These are phyloP conservation scores for Coemansia sp. DNA, from an alignment of 192 early-diverging fungal species.

Conservation along the genomic window DNA sequence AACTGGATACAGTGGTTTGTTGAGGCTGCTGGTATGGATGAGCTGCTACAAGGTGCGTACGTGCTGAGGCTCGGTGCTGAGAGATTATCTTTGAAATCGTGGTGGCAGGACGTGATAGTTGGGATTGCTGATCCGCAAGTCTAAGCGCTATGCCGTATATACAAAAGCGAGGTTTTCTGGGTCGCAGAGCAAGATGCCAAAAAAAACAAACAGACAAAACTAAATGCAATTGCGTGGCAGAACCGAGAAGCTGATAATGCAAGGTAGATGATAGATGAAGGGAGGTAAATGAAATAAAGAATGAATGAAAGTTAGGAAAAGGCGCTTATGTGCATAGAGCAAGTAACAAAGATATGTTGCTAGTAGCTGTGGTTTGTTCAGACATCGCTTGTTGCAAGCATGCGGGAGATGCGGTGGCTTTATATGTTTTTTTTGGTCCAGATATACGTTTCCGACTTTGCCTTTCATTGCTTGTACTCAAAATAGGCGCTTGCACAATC, in stretches of 20 bases:
- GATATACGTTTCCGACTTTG: neutral
- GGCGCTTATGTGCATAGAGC: neutral
- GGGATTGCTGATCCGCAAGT: neutral
- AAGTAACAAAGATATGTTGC: neutral
- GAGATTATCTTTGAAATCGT: neutral
- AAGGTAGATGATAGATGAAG: neutral
- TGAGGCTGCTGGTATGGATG: neutral
- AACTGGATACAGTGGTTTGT: neutral
- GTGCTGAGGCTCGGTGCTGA: neutral
- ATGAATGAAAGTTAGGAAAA: neutral
- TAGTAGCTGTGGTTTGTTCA: neutral
- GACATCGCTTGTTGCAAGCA: neutral
- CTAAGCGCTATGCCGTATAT: neutral
- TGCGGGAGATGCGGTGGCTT: neutral
- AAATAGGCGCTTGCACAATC: neutral
- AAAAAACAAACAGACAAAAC: neutral
- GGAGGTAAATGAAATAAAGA: too few species aligned
- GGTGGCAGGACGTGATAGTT: neutral
- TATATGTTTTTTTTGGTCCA: neutral
- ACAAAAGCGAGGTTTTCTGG: neutral
- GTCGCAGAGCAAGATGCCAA: neutral
- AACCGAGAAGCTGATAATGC: neutral
- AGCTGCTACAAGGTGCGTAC: neutral
- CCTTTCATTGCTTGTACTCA: neutral
- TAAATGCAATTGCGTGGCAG: neutral